phyloP scores from a whole-genome alignment of 2,329 filamentous ascomycete species.

The Calonectria pauciramosa region DNA sequence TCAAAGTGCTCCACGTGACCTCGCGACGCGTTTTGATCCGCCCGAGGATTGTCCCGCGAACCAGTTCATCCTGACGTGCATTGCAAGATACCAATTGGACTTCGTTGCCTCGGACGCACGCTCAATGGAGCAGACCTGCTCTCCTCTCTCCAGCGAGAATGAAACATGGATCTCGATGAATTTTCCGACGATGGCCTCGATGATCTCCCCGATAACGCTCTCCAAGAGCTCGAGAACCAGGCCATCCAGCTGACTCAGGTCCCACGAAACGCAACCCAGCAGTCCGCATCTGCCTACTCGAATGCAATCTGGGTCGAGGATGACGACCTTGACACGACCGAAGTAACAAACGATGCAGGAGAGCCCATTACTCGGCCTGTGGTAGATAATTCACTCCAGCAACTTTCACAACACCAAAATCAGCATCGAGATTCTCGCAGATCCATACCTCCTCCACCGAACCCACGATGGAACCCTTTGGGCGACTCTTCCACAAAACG shows the following conservation, averaged over 20 bases:
- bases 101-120: conserved; percentile 11
- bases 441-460: conserved; percentile 50
- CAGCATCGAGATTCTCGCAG: conserved; percentile 41
- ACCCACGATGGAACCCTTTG: conserved; percentile 56
- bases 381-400: conserved; percentile 53
- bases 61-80: conserved; percentile 20
- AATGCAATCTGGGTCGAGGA: conserved; percentile 65
- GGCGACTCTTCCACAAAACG: conserved; percentile 44
- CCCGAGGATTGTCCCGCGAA: conserved; percentile 3
- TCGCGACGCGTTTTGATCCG: conserved; percentile 44
- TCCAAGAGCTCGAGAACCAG: conserved; percentile 74
- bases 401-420: conserved; percentile 44
- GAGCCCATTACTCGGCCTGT: conserved; percentile 54
- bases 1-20: conserved; percentile 43
- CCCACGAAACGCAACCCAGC: conserved; percentile 42
- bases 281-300: conserved; percentile 45
- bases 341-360: conserved; percentile 66
- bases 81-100: neutral
- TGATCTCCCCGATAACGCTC: conserved; percentile 67
- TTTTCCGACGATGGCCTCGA: conserved; percentile 76
- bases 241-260: conserved; percentile 72
- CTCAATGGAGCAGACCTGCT: conserved; percentile 40
- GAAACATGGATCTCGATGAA: conserved; percentile 63
- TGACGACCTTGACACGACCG: conserved; percentile 70
- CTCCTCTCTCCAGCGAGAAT: conserved; percentile 33